Percentiles rank a stretch among this genome's conserved stretches.
Conservation (phyloP, 2,329 filamentous ascomycete genomes). For the Ramularia endophylla region DNA sequence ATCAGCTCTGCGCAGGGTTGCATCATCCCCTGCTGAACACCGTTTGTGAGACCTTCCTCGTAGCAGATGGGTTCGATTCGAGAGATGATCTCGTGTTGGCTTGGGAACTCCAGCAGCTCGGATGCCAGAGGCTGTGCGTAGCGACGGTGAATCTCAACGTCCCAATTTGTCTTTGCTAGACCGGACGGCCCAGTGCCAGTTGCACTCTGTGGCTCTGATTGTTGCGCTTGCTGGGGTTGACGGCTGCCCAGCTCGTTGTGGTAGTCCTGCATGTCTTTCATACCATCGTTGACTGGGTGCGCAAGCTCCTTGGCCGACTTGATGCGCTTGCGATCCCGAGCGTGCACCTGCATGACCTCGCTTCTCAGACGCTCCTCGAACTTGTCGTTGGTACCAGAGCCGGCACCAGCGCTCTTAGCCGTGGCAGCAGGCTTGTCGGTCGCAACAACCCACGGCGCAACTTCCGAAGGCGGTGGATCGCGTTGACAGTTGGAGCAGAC, state of each 20-base stretch:
- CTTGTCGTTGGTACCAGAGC: conserved; percentile 51
- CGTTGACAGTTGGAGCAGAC: conserved; percentile 55
- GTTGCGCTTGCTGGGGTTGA: conserved; percentile 13
- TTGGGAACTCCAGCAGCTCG: conserved; percentile 59
- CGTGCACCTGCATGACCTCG: conserved; percentile 58
- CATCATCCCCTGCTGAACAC: conserved; percentile 25
- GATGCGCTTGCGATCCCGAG: conserved; percentile 52
- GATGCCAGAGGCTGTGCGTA: conserved; percentile 56
- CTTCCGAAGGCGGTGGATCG: conserved; percentile 53
- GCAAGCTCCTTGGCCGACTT: conserved; percentile 26
- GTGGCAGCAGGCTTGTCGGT: conserved; percentile 70
- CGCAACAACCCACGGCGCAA: conserved; percentile 59
- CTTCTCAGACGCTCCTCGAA: conserved; percentile 58
- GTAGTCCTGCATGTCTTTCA: conserved; percentile 25
- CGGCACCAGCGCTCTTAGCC: conserved; percentile 45
- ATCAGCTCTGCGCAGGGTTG: conserved; percentile 53
- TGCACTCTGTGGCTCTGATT: conserved; percentile 18
- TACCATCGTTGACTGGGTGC: conserved; percentile 16
- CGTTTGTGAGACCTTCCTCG: conserved; percentile 53
- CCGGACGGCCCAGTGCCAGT: conserved; percentile 11
- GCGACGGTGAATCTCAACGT: conserved; percentile 59
- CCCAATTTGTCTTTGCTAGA: conserved; percentile 47
- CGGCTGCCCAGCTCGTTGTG: conserved; percentile 25
- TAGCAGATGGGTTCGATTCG: conserved; percentile 62
- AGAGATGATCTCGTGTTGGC: conserved; percentile 49